Evolutionary conservation across 352 stramenopile species (phyloP).

Genomic region (Plasmopara muralis): DNA sequence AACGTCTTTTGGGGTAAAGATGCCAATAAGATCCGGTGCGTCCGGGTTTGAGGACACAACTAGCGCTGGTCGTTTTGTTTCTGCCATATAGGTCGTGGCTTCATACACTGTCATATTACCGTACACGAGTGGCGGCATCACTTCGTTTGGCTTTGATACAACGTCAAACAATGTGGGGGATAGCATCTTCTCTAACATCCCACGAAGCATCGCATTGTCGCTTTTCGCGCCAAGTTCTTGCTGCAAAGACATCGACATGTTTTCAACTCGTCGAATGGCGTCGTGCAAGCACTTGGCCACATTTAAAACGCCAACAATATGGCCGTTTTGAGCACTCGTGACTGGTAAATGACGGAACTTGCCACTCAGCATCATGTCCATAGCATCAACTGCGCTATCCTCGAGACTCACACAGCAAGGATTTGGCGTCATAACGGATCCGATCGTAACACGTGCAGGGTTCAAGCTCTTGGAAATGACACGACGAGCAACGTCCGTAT

Average conservation of each 20-base stretch:
- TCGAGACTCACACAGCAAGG: conserved; percentile 78
- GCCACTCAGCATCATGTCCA: conserved; percentile 83
- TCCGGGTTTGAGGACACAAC: conserved; percentile 58
- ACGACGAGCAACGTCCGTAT: conserved; percentile 81
- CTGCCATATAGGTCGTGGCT: conserved; percentile 69
- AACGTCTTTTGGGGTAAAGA: conserved; percentile 98
- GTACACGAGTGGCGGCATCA: conserved; percentile 67
- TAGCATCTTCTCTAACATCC: conserved; percentile 86
- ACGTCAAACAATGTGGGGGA: conserved; percentile 79
- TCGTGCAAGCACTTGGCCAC: conserved; percentile 98
- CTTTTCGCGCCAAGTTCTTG: conserved; percentile 63
- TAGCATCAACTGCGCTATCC: conserved; percentile 73
- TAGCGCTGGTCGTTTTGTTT: conserved; percentile 69
- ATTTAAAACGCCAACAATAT: conserved; percentile 94
- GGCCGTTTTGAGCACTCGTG: conserved; percentile 63
- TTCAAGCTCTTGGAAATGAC: conserved; percentile 76
- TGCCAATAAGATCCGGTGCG: conserved; percentile 85
- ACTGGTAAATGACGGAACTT: conserved; percentile 97
- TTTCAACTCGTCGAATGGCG: conserved; percentile 95
- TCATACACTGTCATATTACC: conserved; percentile 63
- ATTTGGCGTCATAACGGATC: conserved; percentile 80
- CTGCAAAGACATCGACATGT: conserved; percentile 68
- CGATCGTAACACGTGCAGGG: conserved; percentile 54
- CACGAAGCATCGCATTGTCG: conserved; percentile 53
- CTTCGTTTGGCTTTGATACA: conserved; percentile 49